These are phyloP conservation scores for Fistulinella staudtii DNA, from an alignment of 1,284 basidiomycete species.

Conservation along the genomic window DNA sequence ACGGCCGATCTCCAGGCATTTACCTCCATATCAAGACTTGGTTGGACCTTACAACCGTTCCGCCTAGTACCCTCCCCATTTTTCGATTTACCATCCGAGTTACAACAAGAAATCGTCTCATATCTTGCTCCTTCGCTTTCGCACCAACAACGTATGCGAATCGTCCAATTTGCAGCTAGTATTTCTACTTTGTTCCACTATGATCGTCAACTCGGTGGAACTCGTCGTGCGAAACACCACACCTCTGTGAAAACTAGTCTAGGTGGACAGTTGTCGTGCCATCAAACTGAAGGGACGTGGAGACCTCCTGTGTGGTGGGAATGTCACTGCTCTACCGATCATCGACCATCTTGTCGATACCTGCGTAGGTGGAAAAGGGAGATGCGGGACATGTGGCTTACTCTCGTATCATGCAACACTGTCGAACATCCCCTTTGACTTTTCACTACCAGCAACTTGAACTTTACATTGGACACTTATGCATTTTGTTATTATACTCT, in stretches of 20 bases:
- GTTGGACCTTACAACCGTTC: conserved; percentile 7
- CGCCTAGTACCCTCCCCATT: conserved; percentile 31
- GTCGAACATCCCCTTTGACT: conserved; percentile 12
- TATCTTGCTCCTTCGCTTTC: conserved; percentile 60
- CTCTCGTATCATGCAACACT: conserved; percentile 25
- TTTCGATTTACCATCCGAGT: conserved; percentile 51
- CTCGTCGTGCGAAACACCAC: not conserved
- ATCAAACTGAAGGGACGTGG: conserved; percentile 27
- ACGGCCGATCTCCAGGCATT: not conserved
- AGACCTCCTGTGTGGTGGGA: conserved; percentile 33
- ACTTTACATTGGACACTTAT: too few species aligned
- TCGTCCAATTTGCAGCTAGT: conserved; percentile 53
- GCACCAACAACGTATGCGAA: conserved; percentile 48
- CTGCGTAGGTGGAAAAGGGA: conserved; percentile 28
- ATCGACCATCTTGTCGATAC: conserved; percentile 17
- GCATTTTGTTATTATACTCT: too few species aligned
- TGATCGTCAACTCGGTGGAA: conserved; percentile 1
- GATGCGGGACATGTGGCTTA: conserved; percentile 32
- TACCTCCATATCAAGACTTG: conserved; percentile 4
- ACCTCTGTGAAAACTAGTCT: conserved; percentile 10
- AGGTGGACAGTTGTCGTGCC: conserved; percentile 3
- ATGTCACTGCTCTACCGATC: conserved; percentile 18
- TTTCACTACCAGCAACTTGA: not conserved
- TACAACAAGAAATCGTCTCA: conserved; percentile 57
- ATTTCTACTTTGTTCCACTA: conserved; percentile 47